Base-by-base conservation (phyloP, 495 filamentous ascomycete species). In the Trichoderma gamsii region DNA sequence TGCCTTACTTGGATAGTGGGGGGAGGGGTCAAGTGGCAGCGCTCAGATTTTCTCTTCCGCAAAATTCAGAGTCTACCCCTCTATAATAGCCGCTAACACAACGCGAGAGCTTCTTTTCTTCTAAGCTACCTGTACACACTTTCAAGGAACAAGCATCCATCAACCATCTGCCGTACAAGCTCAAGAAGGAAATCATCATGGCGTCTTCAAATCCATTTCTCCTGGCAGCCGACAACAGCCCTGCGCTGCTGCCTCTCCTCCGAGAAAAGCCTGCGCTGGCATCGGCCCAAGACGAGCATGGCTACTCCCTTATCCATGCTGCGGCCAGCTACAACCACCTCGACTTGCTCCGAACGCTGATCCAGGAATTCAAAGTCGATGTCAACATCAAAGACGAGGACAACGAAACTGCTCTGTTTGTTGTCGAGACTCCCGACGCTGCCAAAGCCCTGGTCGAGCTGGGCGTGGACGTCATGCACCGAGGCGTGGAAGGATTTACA, bases 291-390 rank as follows among this genome's bases (percentile, higher is more conserved):
- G 92, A 96, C 76, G 85, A 89, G 69, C 87, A 92, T 70, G 92
- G 92, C 69, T 97, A 99, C 80, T 96, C 93, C 18, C 85, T 97
- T 25, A 79, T 98, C 25, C 95, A 99, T 76, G 96, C 95, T 27
- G 91, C 94, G 8, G 86, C 89, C 41, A 97, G 93, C 70, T 99
- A 99, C 82, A 89, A 87, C 73, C 92, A 97, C 71, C 78, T 89
- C 41, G 85, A 89, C 66, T 88, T 98, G 32, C 86, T 97, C 9
- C 89, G 89, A 56, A 78, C 86, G 1, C 86, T 99, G 2, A 84
- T 96, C n/a, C 80, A 83, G 41, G 90, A 90, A 16, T 93, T 91
- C 77, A 78, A 88, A 27, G 92, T 92, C 12, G 79, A 92, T 69
- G 86, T 90, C 41, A 89, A 97, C 73, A 78, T 97, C 52, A 82